Evolutionary conservation across 2,329 filamentous ascomycete species (phyloP).

Genomic region (Fusarium longipes): DNA sequence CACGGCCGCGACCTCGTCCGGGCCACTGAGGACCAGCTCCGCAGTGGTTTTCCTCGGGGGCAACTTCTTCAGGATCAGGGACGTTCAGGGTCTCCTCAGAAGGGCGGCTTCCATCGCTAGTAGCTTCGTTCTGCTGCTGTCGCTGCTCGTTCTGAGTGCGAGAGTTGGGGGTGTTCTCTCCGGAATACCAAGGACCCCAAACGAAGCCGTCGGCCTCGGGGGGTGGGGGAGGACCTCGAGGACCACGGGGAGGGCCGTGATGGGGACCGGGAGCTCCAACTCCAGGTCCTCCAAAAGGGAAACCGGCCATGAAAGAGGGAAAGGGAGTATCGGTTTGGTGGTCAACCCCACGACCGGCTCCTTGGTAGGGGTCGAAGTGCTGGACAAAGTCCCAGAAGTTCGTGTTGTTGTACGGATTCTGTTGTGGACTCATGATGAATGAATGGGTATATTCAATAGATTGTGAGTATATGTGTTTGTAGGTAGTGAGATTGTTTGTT

Average conservation of each 20-base stretch:
- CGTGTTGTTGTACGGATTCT: constrained; percentile 40
- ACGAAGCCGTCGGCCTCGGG: constrained; percentile 42
- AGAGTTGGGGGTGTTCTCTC: constrained; percentile 42
- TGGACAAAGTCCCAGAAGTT: constrained; percentile 53
- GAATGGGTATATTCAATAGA: not conserved
- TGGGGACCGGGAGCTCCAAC: constrained; percentile 11
- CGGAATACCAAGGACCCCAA: constrained; percentile 42
- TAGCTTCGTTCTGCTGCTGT: constrained; percentile 33
- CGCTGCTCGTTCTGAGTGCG: constrained; percentile 33
- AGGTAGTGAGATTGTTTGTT: constrained; percentile 15
- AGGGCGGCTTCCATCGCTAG: constrained; percentile 50
- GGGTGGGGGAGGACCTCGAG: constrained; percentile 36
- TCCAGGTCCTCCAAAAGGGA: constrained; percentile 49
- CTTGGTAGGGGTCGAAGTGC: constrained; percentile 48
- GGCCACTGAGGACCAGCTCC: constrained; percentile 35
- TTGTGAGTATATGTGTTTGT: not conserved
- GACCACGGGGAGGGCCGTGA: constrained; percentile 25
- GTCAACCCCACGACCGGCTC: constrained; percentile 54
- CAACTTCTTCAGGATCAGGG: constrained; percentile 50
- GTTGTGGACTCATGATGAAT: constrained; percentile 39
- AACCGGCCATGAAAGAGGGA: constrained; percentile 47
- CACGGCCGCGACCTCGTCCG: constrained; percentile 39
- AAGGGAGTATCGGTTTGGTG: constrained; percentile 47
- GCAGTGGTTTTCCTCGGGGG: constrained; percentile 48
- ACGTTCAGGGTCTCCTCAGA: constrained; percentile 51